A percentile compares a stretch with the other conserved stretches of the same genome.
These are phyloP conservation scores for Excoecaria cochinchinensis DNA, from an alignment of 345 rosid species.

Conservation along the genomic window DNA sequence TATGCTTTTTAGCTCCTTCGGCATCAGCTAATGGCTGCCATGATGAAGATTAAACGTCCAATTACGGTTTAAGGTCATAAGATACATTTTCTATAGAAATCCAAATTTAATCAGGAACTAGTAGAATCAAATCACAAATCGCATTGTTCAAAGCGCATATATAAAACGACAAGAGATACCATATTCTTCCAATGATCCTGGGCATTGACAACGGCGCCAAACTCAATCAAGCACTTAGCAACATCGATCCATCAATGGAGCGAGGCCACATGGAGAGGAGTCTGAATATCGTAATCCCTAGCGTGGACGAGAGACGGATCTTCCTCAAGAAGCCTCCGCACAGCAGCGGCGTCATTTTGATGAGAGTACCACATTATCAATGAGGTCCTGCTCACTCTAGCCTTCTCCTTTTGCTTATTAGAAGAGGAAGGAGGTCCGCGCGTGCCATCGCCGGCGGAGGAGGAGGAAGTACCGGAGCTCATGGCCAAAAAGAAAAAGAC, in stretches of 20 bases:
- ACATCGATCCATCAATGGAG: constrained; percentile 95
- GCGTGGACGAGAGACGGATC: constrained; percentile 83
- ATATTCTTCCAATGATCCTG: constrained; percentile 99
- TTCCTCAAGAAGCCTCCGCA: constrained; percentile 88
- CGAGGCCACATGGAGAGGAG: constrained; percentile 95
- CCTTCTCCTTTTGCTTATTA: constrained; percentile 91
- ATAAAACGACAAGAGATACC: constrained; percentile 31
- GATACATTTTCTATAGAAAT: not conserved
- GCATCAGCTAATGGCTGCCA: constrained; percentile 97
- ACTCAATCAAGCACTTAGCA: constrained; percentile 78
- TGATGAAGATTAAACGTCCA: not conserved
- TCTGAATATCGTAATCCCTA: constrained; percentile 85
- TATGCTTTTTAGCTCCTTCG: constrained; percentile 85
- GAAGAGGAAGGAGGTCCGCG: constrained; percentile 26
- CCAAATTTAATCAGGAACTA: too few relatives aligned
- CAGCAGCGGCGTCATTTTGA: constrained; percentile 85
- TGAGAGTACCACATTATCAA: constrained; percentile 96
- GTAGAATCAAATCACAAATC: not conserved
- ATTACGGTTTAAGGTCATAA: constrained; percentile 1
- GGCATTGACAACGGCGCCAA: constrained; percentile 96
- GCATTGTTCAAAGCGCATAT: not conserved
- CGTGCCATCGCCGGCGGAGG: constrained; percentile 32
- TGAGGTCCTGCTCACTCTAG: constrained; percentile 95
- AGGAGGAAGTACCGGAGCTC: constrained; percentile 39
- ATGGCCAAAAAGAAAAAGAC: too few relatives aligned